phyloP scores from a whole-genome alignment of 2,329 filamentous ascomycete genomes.

The Beauveria sp. region DNA sequence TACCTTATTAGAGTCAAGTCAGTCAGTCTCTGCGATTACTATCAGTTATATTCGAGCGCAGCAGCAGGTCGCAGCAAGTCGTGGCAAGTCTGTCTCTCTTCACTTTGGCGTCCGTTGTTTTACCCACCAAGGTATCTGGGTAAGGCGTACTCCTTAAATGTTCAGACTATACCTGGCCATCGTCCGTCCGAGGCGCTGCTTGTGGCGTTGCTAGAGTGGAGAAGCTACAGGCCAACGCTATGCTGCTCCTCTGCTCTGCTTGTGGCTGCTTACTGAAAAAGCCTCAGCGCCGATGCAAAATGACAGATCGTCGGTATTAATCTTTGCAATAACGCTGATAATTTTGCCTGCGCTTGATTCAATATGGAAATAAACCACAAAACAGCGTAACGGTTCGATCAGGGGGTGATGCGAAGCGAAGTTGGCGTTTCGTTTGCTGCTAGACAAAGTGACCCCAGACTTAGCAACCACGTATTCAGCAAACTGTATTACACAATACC shows the following conservation, averaged over 20 bases:
- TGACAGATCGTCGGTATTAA: constrained; percentile 1
- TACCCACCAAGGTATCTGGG: no score
- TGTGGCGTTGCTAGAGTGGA: constrained; percentile 5
- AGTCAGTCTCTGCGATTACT: background rate
- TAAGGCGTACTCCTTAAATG: no score
- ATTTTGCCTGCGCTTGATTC: background rate
- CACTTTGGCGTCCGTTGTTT: background rate
- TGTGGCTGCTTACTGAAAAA: background rate
- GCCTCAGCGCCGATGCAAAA: background rate
- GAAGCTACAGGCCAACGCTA: background rate
- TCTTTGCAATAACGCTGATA: constrained; percentile 1
- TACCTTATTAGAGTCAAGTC: background rate
- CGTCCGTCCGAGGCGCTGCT: background rate
- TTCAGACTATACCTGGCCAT: background rate
- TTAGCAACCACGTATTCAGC: background rate
- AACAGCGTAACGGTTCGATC: background rate
- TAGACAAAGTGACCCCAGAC: constrained; percentile 4
- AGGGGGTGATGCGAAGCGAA: background rate
- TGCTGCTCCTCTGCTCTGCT: background rate
- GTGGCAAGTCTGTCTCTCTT: background rate
- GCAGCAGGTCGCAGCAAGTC: background rate
- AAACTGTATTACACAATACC: background rate
- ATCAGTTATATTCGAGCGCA: background rate
- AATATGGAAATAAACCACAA: background rate
- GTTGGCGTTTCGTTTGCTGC: constrained; percentile 6